Conservation (phyloP, 2,329 filamentous ascomycete species). For the Fusarium sp. region DNA sequence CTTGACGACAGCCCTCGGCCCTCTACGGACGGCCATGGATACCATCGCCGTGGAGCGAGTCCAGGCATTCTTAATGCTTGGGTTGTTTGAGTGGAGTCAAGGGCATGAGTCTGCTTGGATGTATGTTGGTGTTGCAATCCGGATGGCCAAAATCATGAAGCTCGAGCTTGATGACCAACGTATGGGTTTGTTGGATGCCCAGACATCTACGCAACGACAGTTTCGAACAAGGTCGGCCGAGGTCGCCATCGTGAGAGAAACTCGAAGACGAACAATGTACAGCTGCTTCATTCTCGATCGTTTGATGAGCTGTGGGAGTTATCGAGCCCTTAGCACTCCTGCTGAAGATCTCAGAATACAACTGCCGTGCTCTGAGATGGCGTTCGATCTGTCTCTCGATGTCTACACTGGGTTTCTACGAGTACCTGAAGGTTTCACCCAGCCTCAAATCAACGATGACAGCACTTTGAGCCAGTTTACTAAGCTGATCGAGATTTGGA, state of each 20-base stretch:
- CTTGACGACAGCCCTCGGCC: slow-evolving; percentile 11
- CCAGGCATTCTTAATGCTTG: slow-evolving; percentile 21
- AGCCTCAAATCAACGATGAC: slow-evolving; percentile 53
- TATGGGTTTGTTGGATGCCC: neutral
- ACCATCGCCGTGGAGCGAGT: slow-evolving; percentile 2
- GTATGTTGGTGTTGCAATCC: slow-evolving; percentile 3
- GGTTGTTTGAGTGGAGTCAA: slow-evolving; percentile 14
- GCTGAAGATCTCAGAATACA: slow-evolving; percentile 52
- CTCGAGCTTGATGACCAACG: slow-evolving; percentile 17
- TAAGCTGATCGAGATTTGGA: slow-evolving; percentile 69
- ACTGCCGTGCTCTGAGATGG: slow-evolving; percentile 41
- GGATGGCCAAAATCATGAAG: slow-evolving; percentile 16
- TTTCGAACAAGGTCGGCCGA: neutral
- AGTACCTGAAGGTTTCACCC: slow-evolving; percentile 18
- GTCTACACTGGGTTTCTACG: slow-evolving; percentile 64
- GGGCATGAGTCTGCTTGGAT: slow-evolving; percentile 9
- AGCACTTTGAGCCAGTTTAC: slow-evolving; percentile 66
- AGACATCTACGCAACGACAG: neutral
- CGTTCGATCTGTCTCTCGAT: slow-evolving; percentile 71
- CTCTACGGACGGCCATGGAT: slow-evolving; percentile 6
- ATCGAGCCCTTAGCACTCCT: slow-evolving; percentile 69
- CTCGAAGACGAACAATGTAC: slow-evolving; percentile 77
- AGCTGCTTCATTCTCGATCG: slow-evolving; percentile 80
- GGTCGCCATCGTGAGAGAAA: slow-evolving; percentile 42
- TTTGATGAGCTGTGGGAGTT: slow-evolving; percentile 73